Evolutionary conservation across 352 stramenopile species (phyloP).

Genomic region (Phytopythium vexans): DNA sequence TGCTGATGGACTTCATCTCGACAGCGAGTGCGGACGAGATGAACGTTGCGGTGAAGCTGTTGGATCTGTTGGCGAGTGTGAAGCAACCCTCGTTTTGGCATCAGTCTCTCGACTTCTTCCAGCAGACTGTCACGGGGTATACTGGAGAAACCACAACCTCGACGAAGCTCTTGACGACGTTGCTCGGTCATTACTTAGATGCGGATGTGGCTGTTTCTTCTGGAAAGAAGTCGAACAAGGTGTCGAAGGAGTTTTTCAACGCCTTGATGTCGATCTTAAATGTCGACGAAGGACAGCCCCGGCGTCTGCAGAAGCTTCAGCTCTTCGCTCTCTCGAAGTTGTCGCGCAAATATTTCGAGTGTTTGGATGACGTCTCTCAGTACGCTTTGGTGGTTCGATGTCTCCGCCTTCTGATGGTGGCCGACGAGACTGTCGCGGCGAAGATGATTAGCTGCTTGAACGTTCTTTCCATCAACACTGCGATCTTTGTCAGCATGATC

Average conservation of each 20-base stretch:
- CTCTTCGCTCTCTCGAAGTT: conserved; percentile 35
- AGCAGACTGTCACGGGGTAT: conserved; percentile 39
- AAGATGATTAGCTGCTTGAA: conserved; percentile 54
- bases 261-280: conserved; percentile 43
- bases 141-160: conserved; percentile 3
- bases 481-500: conserved; percentile 54
- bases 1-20: conserved; percentile 48
- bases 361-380: conserved; percentile 49
- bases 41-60: conserved; percentile 48
- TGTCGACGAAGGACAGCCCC: conserved; percentile 25
- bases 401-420: conserved; percentile 55
- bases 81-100: conserved; percentile 51
- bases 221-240: conserved; percentile 21
- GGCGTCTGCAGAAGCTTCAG: conserved; percentile 41
- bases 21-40: conserved; percentile 42
- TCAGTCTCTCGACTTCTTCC: conserved; percentile 61
- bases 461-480: conserved; percentile 43
- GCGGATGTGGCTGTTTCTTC: conserved; percentile 20
- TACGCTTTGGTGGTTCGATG: conserved; percentile 43
- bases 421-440: conserved; percentile 54
- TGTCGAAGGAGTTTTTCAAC: conserved; percentile 60
- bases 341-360: conserved; percentile 33
- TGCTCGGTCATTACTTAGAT: conserved; percentile 61
- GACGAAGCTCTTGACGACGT: conserved; percentile 33
- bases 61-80: conserved; percentile 59